Base-by-base conservation (phyloP, 2,329 filamentous ascomycete species). In the Malbranchea cinnamomea region DNA sequence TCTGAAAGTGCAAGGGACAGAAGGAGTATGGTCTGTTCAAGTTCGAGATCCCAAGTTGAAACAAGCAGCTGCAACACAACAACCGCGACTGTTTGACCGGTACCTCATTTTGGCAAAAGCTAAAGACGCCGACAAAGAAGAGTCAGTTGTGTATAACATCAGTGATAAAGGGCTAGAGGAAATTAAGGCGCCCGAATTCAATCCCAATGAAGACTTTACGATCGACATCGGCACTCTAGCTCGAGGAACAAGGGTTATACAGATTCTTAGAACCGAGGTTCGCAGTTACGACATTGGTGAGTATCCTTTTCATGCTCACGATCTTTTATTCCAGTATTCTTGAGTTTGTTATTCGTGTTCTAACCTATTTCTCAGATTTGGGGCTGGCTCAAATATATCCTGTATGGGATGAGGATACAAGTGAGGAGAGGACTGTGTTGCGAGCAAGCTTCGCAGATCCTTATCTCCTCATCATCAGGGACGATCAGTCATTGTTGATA, bases 321-420 rank as follows among this genome's bases (percentile, higher is more conserved):
- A 12, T 10, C 3, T 25, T 12, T 12, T 23, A 3, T 16, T n/a
- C n/a, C n/a, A n/a, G n/a, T 24, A 24, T 3, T 12, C 6, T n/a
- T 11, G 21, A 15, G 3, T 30, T 14, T 33, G 26, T 19, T 23
- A 20, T 31, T 20, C 22, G 26, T 27, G 32, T 29, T 18, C 18
- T 28, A 29, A 23, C 24, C 19, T 28, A 28, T 17, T 34, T 30
- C 30, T 18, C 45, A 83, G 82, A 92, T 52, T 69, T 98, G 35
- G 81, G 78, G 7, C 67, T 98, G 31, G 76, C 77, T 26, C 87
- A 95, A 47, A 95, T 98, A 32, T 68, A 94, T 28, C 83, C 85
- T 1, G 83, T 95, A 68, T 71, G 82, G 37, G 89, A 95, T 44
- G 89, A 93, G 44, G 81, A 89, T 40, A 85, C 77, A 0, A 84